Base-by-base conservation (phyloP, 2,329 filamentous ascomycete genomes). In the Colletotrichum camelliae region DNA sequence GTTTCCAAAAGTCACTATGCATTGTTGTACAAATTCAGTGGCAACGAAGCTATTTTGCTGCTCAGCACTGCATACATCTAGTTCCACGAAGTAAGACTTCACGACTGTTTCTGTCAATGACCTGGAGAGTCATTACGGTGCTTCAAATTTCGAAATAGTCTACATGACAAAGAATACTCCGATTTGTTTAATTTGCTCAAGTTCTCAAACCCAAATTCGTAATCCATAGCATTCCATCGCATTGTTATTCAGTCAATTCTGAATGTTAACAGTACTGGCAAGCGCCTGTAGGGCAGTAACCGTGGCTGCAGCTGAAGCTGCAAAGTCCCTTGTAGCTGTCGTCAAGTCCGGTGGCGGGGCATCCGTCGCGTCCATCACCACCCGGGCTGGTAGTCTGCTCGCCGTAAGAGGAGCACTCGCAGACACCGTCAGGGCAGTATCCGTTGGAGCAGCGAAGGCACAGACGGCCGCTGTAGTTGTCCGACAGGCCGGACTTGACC, bases 241-340 rank as follows among this genome's bases (percentile, higher is more conserved):
- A 18, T 7, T n/a, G 24, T 29, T 9, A 16, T 58, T 29, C 1
- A 27, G 12, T n/a, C 31, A 31, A 21, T 27, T 43, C 67, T 12
- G 2, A 33, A n/a, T 5, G 15, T 58, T 70, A 79, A 64, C 78
- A 79, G 9, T 61, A 66, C 35, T 72, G 69, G 69, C 82, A 84
- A 18, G 82, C 82, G 83, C 57, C 74, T 18, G 70, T n/a, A 0
- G 87, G 87, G 67, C 86, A 88, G 74, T 89, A 89, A 0, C 86
- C 87, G 78, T 87, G 85, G 74, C 84, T 85, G 61, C 87, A 89
- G 15, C 85, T 82, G 76, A 83, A 89, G 72, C 84, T 87, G 77
- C 88, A 89, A 18, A 89, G 82, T 0, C 86, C 87, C 52, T 83
- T 76, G 75, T 88, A 89, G 2, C 81, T 80, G 5, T 83, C 81